Base-by-base conservation (phyloP, 768 basidiomycete genomes). In the Trametes villosa region DNA sequence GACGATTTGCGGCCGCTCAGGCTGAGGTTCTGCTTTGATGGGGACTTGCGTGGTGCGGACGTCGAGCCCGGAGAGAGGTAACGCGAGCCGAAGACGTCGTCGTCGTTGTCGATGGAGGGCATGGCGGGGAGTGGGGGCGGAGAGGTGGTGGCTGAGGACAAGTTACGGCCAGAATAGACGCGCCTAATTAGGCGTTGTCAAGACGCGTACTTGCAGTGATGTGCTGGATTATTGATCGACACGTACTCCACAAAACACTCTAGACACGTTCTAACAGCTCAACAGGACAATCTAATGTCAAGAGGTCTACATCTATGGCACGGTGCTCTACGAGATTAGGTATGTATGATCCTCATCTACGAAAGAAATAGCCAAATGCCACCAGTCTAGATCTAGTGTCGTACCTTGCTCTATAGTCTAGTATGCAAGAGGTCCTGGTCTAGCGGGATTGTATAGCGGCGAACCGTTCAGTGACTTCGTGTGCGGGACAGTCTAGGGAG, bases 1-100 rank as follows among this genome's bases (percentile, higher is more conserved):
- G 73, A 78, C 20, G 86, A 86, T 60, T 78, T 79, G 57, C 83
- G 81, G 40, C 66, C 68, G 49, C 67, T 70, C 11, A 74, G 67
- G 51, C 62, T 59, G 30, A 75, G 62, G 48, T 57, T 66, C 44
- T 72, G 74, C 58, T 66, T 64, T 38, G 73, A 73, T 8, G 73
- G 71, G 20, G 71, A 68, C 48, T 67, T 72, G 60, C 71, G 74
- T 24, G 69, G 70, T 4, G 59, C 30, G 12, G 60, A 55, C 4
- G 36, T 49, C n/a, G 67, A 55, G 20, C 59, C 54, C 11, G 71
- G 34, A 29, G 72, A 68, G 46, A 75, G 74, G 55, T 70, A 75
- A 49, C 66, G 71, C 18, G 75, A 70, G 58, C 53, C 58, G 41
- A 67, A 70, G 1, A 67, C 65, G 59, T 70, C 67, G 44, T 64